phyloP scores from a whole-genome alignment of 495 filamentous ascomycete species.

The Penicillium lagena region DNA sequence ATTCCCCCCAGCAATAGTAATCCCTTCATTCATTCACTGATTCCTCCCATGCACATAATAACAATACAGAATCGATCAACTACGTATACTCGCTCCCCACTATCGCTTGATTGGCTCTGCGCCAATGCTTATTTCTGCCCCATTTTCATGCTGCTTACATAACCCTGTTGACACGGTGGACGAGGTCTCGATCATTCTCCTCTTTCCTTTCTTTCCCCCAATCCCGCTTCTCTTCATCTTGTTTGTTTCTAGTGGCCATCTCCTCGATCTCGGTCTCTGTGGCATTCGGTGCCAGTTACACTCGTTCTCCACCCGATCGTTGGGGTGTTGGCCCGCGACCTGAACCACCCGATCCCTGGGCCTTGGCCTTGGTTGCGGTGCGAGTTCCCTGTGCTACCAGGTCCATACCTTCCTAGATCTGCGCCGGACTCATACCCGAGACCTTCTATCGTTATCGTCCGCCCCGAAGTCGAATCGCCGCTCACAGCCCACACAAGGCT shows the following conservation, averaged over 20 bases:
- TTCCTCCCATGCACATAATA: too few relatives aligned
- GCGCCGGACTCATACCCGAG: not conserved
- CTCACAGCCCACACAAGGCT: too few relatives aligned
- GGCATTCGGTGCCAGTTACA: conserved; percentile 56
- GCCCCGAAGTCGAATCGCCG: too few relatives aligned
- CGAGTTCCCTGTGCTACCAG: not conserved
- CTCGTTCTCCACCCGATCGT: conserved; percentile 37
- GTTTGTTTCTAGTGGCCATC: not conserved
- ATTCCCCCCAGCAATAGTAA: too few relatives aligned
- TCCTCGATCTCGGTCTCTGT: conserved; percentile 7
- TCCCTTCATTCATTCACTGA: too few relatives aligned
- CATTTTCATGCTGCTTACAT: too few relatives aligned
- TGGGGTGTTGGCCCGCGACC: not conserved
- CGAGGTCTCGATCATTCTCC: too few relatives aligned
- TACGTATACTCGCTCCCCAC: too few relatives aligned
- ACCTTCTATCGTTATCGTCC: not conserved
- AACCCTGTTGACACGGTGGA: too few relatives aligned
- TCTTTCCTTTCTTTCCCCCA: not conserved
- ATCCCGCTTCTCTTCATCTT: conserved; percentile 1
- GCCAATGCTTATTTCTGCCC: too few relatives aligned
- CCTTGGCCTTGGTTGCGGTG: conserved; percentile 2
- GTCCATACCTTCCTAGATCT: not conserved
- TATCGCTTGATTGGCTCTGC: too few relatives aligned
- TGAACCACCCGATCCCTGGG: not conserved
- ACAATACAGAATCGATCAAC: too few relatives aligned